Evolutionary conservation across 2,329 filamentous ascomycete species (phyloP), one percentile per base, ranked within the genome.

Genomic region (Colletotrichum eremochloae): DNA sequence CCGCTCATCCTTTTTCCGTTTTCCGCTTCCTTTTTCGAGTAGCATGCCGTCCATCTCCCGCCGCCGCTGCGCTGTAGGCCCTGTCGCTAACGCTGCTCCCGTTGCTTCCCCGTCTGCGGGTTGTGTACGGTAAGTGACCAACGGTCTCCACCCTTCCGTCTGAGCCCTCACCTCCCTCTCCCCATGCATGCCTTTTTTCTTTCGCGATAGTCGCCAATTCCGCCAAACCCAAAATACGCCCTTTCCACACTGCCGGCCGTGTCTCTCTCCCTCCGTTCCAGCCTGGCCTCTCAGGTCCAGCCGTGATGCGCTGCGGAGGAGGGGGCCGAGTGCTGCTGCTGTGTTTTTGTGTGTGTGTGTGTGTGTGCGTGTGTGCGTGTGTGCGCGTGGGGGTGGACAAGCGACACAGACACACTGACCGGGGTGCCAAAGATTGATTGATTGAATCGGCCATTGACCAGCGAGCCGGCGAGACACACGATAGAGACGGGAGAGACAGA

Each of bases 1-100:
- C 71, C 71, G 71, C 71, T 71, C 42, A 42, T 73, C 71, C 61
- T 58, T 69, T 60, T 72, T 63, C 69, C 69, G 53, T 69, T 61
- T 72, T 64, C 69, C 69, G 58, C 63, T 61, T 72, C 55, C 38
- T 56, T 61, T 52, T 33, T 38, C 33, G 44, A 36, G 38, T 44
- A 44, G 14, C 20, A 8, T 48, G 20, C 44, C 44, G 44, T 20
- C 44, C 5, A 15, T 44, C 18, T 68, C 52, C 38, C 61, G 50
- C 50, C 12, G 20, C 50, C 52, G 67, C 67, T 44, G 58, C 3
- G 42, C 29, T 38, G 9, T 58, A 24, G 46, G 20, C 24, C 48
- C 46, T 50, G 46, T 33, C 15, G 42, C 29, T 14, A 46, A 46
- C 44, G 31, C 44, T 63, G 31, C 68, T 68, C 44, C 64, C 64